phyloP scores from a whole-genome alignment of 2,329 filamentous ascomycete species.

The Xylaria sp. region DNA sequence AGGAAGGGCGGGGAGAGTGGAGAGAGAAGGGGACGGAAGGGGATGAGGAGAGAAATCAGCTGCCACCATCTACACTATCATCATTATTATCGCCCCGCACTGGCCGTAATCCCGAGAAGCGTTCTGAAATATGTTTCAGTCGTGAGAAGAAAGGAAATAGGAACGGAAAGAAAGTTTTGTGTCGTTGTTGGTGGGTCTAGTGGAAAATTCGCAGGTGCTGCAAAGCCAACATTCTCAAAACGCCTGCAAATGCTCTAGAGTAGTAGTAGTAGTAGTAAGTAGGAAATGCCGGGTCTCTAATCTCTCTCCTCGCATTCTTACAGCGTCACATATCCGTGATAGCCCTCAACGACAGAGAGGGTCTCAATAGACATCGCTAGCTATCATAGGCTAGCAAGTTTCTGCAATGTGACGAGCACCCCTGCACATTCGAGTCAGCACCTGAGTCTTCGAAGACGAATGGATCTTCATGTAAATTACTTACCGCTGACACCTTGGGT shows the following conservation, averaged over 20 bases:
- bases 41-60: no score
- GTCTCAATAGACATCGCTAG: constrained; percentile 18
- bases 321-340: not conserved
- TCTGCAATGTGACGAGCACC: constrained; percentile 56
- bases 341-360: constrained; percentile 8
- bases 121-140: no score
- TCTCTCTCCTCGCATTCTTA: not conserved
- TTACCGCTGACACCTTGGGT: constrained; percentile 90
- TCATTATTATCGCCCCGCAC: no score
- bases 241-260: not conserved
- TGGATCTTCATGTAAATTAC: constrained; percentile 39
- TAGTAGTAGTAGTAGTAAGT: no score
- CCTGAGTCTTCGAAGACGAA: constrained; percentile 4
- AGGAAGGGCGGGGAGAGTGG: no score
- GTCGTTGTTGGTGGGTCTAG: not conserved
- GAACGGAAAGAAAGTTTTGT: not conserved
- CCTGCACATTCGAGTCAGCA: constrained; percentile 38
- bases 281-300: not conserved
- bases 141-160: not conserved
- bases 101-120: no score
- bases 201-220: not conserved
- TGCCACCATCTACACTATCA: no score
- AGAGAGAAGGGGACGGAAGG: no score
- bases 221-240: not conserved
- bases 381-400: constrained; percentile 47